Base-by-base conservation (phyloP, 495 filamentous ascomycete genomes). In the Pyrenula massariospora region DNA sequence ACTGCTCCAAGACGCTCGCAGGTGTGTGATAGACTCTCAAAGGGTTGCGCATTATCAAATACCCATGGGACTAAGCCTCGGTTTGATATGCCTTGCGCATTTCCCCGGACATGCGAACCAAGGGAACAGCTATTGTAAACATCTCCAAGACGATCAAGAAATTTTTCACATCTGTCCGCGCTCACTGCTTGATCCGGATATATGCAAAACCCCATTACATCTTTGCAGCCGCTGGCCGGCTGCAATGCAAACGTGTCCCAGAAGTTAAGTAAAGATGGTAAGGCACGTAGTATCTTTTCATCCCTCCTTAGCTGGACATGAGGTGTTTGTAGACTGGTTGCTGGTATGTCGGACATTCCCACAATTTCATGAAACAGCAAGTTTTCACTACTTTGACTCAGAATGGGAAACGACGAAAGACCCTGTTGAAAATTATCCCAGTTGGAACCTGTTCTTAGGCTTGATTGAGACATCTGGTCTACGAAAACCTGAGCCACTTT, bases 231-330 rank as follows among this genome's bases (percentile, higher is more conserved):
- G 65, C 83, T 80, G 25, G 82, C 79, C 20, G 94, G 93, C 20
- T 81, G 84, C 22, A 99, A 77, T 3, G 88, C 86, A 58, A 97
- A 77, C 22, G 85, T 86, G 60, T 97, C 91, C 94, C 94, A 97
- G 62, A 97, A 99, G 0, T 78, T 65, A 10, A 96, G 65, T 1
- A 88, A 86, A 3, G 91, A 76, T 10, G 92, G 88, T 47, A 95
- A 73, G 25, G 95, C 73, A 36, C 94, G 87, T 36, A 93, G 74
- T 54, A 74, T 81, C 3, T 79, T 81, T 50, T 90, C 87, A 12
- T 84, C 83, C 1, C 91, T 82, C 48, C 86, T 85, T 19, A 96
- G 69, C 50, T 89, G 87, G 23, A 96, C 64, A 64, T 91, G 85
- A 2, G 89, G 89, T 2, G 81, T 74, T 10, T 75, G 70, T 12